These are phyloP conservation scores for Alternaria triticimaculans DNA, from an alignment of 2,329 filamentous ascomycete species.

Conservation along the genomic window DNA sequence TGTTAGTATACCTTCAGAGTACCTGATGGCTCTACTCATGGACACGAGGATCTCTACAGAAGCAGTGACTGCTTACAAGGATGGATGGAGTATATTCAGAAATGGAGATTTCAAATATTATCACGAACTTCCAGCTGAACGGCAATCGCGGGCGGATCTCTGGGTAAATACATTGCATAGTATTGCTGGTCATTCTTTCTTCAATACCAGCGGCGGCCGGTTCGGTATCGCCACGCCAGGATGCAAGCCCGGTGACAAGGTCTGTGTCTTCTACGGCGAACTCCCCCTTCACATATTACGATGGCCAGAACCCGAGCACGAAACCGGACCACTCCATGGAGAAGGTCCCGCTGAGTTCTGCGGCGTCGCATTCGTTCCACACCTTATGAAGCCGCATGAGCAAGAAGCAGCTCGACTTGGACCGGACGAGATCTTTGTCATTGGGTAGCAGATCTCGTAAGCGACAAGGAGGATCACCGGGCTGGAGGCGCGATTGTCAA, in stretches of 20 bases:
- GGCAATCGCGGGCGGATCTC: fast-evolving
- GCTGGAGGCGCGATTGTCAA: too few species aligned
- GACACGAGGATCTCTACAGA: background rate
- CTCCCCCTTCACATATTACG: background rate
- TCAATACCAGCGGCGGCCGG: background rate
- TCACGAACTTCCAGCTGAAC: background rate
- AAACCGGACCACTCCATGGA: background rate
- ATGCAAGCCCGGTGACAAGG: background rate
- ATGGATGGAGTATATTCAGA: background rate
- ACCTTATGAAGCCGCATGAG: conserved; percentile 8
- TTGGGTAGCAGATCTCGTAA: background rate
- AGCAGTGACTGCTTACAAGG: background rate
- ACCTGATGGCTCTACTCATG: background rate
- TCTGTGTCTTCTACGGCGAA: background rate
- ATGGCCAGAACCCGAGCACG: background rate
- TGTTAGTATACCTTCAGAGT: fast-evolving
- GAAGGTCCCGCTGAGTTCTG: background rate
- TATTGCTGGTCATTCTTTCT: background rate
- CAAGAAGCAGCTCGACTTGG: conserved; percentile 6
- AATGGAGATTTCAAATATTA: background rate
- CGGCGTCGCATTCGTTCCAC: background rate
- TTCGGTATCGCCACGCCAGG: background rate
- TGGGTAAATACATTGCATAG: fast-evolving
- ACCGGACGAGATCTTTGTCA: background rate
- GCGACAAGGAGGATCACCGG: too few species aligned